A percentile compares a stretch with the other conserved stretches of the same genome.
These are phyloP conservation scores for Talaromyces sp. DNA, from an alignment of 2,329 filamentous ascomycete genomes.

Conservation along the genomic window DNA sequence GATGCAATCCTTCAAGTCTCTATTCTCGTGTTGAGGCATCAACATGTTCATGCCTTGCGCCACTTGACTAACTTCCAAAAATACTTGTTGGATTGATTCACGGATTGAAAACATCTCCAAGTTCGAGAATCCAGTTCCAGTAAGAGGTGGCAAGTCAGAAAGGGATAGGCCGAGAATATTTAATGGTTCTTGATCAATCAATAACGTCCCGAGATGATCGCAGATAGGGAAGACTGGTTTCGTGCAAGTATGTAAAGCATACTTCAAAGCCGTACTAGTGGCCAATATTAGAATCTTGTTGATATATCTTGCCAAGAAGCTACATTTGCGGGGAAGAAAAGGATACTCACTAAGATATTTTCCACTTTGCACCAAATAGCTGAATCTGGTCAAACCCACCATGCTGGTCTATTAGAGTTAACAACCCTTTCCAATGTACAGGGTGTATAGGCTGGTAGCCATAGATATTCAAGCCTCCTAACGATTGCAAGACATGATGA, in stretches of 20 bases:
- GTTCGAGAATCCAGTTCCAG: slow-evolving; percentile 12
- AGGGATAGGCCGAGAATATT: slow-evolving; percentile 13
- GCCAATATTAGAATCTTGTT: not conserved
- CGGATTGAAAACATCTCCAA: slow-evolving; percentile 10
- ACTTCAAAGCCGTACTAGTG: slow-evolving; percentile 16
- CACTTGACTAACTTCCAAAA: slow-evolving; percentile 16
- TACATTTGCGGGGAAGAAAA: not conserved
- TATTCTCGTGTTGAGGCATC: slow-evolving; percentile 1
- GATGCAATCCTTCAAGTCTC: slow-evolving; percentile 1
- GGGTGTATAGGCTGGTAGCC: slow-evolving; percentile 16
- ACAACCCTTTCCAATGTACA: slow-evolving; percentile 15
- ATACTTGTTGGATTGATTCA: slow-evolving; percentile 9
- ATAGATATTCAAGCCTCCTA: slow-evolving; percentile 18
- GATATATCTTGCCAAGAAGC: not conserved
- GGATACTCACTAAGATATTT: slow-evolving; percentile 15
- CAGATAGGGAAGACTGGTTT: slow-evolving; percentile 16
- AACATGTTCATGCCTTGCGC: slow-evolving; percentile 12
- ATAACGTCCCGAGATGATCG: slow-evolving; percentile 8
- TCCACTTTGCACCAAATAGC: slow-evolving; percentile 12
- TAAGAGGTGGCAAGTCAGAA: slow-evolving; percentile 1
- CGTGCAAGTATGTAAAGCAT: slow-evolving; percentile 15
- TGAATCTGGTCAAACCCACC: slow-evolving; percentile 16
- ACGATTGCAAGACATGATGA: slow-evolving; percentile 2
- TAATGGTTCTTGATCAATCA: slow-evolving; percentile 8
- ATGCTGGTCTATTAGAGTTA: slow-evolving; percentile 15